Evolutionary conservation across 2,329 filamentous ascomycete genomes (phyloP).

Genomic region (Zymoseptoria crescenta): DNA sequence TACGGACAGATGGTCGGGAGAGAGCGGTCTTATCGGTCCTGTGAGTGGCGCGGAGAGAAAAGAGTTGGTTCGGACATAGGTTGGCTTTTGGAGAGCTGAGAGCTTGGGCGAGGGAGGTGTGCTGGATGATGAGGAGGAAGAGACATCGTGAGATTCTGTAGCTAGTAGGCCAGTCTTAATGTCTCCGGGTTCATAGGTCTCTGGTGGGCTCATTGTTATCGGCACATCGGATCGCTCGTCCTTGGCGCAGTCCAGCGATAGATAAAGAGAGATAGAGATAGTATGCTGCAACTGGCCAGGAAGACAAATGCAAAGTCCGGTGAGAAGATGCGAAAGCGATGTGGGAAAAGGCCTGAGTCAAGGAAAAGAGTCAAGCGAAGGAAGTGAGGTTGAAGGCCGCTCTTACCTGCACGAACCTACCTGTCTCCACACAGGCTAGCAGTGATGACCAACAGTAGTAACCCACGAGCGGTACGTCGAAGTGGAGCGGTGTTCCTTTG

Average conservation of each 20-base stretch:
- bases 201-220: background rate
- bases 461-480: background rate
- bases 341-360: background rate
- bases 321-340: background rate
- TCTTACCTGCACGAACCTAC: background rate
- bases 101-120: conserved; percentile 1
- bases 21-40: conserved; percentile 30
- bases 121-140: background rate
- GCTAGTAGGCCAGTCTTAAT: conserved; percentile 4
- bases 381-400: background rate
- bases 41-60: conserved; percentile 23
- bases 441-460: background rate
- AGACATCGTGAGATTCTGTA: background rate
- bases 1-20: conserved; percentile 38
- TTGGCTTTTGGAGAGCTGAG: conserved; percentile 2
- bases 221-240: background rate
- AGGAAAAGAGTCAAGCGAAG: background rate
- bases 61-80: conserved; percentile 8
- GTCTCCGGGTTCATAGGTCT: background rate
- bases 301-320: background rate
- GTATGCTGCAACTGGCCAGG: background rate
- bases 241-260: background rate
- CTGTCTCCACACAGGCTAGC: background rate
- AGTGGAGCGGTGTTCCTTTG: background rate
- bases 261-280: background rate